Conservation (phyloP, 805 yeast genomes). For the Saccharomycopsis olivae region DNA sequence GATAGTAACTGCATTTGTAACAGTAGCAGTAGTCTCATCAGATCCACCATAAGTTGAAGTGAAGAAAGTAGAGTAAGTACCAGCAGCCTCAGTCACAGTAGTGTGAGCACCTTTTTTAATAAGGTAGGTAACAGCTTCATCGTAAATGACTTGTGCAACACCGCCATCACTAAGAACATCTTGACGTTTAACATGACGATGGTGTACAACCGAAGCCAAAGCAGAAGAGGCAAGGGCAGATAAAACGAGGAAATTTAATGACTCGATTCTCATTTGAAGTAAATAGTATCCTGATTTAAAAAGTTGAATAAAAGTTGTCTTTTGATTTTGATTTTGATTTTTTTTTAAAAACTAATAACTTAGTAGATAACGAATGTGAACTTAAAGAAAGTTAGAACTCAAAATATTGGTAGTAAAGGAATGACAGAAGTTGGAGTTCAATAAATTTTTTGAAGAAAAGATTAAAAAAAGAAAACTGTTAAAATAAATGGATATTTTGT, state of each 20-base stretch:
- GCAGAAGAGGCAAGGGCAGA: neutral
- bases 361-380: neutral
- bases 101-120: constrained; percentile 7
- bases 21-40: neutral
- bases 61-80: neutral
- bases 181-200: constrained; percentile 8
- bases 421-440: constrained; percentile 5
- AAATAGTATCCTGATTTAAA: neutral
- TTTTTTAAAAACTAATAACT: too few species aligned
- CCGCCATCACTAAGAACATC: neutral
- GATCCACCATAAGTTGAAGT: neutral
- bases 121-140: constrained; percentile 6
- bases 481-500: too few species aligned
- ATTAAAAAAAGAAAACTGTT: too few species aligned
- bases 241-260: neutral
- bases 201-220: neutral
- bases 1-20: neutral
- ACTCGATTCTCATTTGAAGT: neutral
- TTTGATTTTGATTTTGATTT: neutral
- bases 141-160: constrained; percentile 5
- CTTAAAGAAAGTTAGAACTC: neutral
- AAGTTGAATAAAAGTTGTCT: neutral
- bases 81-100: neutral
- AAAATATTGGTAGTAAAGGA: neutral
- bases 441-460: too few species aligned